Percentiles rank a stretch among this genome's conserved stretches.
phyloP scores from a whole-genome alignment of 805 yeast species.

The Suhomyces vadensis region DNA sequence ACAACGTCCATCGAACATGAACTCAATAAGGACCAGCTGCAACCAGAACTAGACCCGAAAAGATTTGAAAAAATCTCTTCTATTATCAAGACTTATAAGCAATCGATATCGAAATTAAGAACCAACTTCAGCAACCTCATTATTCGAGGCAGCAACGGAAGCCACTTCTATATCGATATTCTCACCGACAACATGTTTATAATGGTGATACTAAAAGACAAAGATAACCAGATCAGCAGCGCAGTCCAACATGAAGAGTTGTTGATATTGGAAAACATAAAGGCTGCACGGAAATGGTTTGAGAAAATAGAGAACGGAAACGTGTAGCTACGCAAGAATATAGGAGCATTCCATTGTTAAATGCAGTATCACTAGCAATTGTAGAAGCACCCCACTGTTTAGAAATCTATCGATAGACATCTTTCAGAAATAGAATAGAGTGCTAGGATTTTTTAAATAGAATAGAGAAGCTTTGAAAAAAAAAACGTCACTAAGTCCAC shows the following conservation, averaged over 20 bases:
- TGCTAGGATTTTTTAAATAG: too few species aligned
- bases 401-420: too few species aligned
- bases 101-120: conserved; percentile 83
- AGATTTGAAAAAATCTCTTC: conserved; percentile 92
- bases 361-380: not conserved
- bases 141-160: conserved; percentile 57
- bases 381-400: too few species aligned
- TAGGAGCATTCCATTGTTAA: not conserved
- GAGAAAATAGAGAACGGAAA: conserved; percentile 39
- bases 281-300: conserved; percentile 56
- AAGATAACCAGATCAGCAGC: conserved; percentile 26
- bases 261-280: conserved; percentile 56
- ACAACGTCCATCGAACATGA: conserved; percentile 44
- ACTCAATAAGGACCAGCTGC: conserved; percentile 15
- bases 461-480: too few species aligned
- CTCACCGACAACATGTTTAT: conserved; percentile 62
- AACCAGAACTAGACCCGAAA: conserved; percentile 69
- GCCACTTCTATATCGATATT: conserved; percentile 51
- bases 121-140: conserved; percentile 79
- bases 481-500: too few species aligned
- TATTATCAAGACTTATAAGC: conserved; percentile 91
- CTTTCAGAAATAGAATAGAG: too few species aligned
- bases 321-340: not conserved
- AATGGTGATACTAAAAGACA: conserved; percentile 56
- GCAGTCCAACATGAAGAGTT: conserved; percentile 38